These are phyloP conservation scores for Solanum chilense DNA, from an alignment of 257 asterid species.

Conservation along the genomic window DNA sequence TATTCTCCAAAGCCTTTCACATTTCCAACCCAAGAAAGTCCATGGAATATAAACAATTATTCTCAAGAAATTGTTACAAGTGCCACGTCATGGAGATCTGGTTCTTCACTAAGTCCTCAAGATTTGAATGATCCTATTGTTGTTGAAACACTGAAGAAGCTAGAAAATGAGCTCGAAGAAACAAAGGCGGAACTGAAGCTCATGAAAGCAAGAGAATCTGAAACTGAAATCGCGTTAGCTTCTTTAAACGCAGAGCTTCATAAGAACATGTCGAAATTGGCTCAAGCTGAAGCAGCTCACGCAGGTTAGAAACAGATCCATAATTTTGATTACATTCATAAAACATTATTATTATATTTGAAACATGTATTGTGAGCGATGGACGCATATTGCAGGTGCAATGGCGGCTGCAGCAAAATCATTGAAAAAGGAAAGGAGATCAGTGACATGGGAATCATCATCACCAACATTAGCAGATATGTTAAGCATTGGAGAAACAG, in stretches of 20 bases:
- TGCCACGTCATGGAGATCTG: neutral
- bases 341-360: neutral
- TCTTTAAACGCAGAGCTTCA: slow-evolving; percentile 79
- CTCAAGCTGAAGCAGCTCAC: slow-evolving; percentile 49
- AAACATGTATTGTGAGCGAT: neutral
- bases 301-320: slow-evolving; percentile 8
- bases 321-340: neutral
- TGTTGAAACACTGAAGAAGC: slow-evolving; percentile 31
- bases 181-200: slow-evolving; percentile 52
- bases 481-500: slow-evolving; percentile 19
- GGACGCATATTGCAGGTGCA: neutral
- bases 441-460: neutral
- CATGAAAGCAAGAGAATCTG: slow-evolving; percentile 58
- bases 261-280: slow-evolving; percentile 63
- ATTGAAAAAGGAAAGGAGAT: slow-evolving; percentile 3
- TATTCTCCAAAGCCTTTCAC: slow-evolving; percentile 10
- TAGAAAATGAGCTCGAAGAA: slow-evolving; percentile 54
- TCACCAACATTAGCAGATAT: slow-evolving; percentile 35
- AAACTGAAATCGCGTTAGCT: slow-evolving; percentile 68
- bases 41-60: neutral
- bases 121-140: slow-evolving; percentile 5
- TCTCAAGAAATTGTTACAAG: neutral
- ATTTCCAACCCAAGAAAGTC: slow-evolving; percentile 19
- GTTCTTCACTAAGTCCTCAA: slow-evolving; percentile 8
- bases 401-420: neutral